Conservation (phyloP, 345 rosid genomes). For the Moricandia moricandioides region DNA sequence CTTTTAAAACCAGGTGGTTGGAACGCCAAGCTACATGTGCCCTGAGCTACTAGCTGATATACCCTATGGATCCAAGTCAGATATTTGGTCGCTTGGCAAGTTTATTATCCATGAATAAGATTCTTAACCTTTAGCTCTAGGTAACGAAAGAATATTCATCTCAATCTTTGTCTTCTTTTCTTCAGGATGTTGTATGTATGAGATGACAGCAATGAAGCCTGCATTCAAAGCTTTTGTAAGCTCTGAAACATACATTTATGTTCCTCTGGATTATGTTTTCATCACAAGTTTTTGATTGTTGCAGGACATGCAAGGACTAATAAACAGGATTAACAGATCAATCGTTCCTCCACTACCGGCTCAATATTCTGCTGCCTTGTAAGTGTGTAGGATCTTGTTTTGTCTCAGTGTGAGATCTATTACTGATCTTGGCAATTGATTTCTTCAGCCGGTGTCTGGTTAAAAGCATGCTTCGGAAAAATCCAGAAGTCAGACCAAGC, state of each 20-base stretch:
- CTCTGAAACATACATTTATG: constrained; percentile 16
- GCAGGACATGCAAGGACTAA: constrained; percentile 99
- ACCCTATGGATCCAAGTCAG: constrained; percentile 97
- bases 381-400: constrained; percentile 42
- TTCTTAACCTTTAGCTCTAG: constrained; percentile 1
- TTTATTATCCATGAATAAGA: constrained; percentile 11
- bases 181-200: constrained; percentile 98
- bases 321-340: constrained; percentile 94
- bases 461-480: constrained; percentile 97
- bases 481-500: constrained; percentile 93
- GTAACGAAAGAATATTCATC: constrained; percentile 28
- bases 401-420: constrained; percentile 14
- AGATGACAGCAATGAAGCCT: constrained; percentile 91
- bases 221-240: constrained; percentile 99
- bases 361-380: constrained; percentile 96
- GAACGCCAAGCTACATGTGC: constrained; percentile 99
- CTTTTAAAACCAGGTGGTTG: constrained; percentile 72
- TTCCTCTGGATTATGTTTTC: constrained; percentile 2
- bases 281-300: constrained; percentile 20
- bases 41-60: constrained; percentile 99
- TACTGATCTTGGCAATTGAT: constrained; percentile 4
- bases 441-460: constrained; percentile 81
- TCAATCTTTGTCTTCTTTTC: constrained; percentile 23
- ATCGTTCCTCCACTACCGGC: constrained; percentile 97
- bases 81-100: constrained; percentile 97